Conservation (phyloP, 805 yeast genomes). For the Candida parachauliodes region DNA sequence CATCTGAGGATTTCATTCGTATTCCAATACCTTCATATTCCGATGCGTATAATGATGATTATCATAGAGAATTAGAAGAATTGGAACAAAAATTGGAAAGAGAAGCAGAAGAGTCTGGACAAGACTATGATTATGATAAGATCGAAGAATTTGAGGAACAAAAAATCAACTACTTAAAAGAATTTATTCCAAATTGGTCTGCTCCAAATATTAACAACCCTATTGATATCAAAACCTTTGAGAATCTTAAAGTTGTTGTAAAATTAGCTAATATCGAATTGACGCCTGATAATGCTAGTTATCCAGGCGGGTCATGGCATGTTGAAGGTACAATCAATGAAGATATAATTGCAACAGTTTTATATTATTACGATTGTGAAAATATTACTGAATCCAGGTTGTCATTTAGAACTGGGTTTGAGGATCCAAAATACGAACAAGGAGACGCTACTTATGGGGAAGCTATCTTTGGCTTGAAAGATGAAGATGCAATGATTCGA, state of each 20-base stretch:
- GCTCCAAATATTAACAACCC: constrained; percentile 9
- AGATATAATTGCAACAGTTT: constrained; percentile 38
- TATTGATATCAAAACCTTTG: constrained; percentile 15
- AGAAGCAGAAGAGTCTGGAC: constrained; percentile 9
- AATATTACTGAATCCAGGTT: constrained; percentile 33
- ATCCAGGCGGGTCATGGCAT: constrained; percentile 42
- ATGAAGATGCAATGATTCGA: constrained; percentile 23
- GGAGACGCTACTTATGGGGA: constrained; percentile 22
- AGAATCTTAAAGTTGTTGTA: constrained; percentile 32
- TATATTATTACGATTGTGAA: constrained; percentile 39
- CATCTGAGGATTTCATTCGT: constrained; percentile 16
- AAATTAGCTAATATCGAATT: constrained; percentile 39
- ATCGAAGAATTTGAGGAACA: constrained; percentile 11
- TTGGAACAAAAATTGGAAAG: constrained; percentile 8
- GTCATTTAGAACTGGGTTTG: constrained; percentile 25
- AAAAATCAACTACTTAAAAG: constrained; percentile 9
- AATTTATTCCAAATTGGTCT: constrained; percentile 7
- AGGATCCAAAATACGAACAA: constrained; percentile 35
- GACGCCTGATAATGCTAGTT: constrained; percentile 37
- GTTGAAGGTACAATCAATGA: constrained; percentile 41
- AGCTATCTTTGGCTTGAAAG: constrained; percentile 25
- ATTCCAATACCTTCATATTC: constrained; percentile 13
- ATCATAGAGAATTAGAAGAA: constrained; percentile 5
- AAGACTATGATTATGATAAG: constrained; percentile 5
- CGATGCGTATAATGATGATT: constrained; percentile 16